Conservation (phyloP, 768 basidiomycete species). For the Phylloporus rhodoxanthus region DNA sequence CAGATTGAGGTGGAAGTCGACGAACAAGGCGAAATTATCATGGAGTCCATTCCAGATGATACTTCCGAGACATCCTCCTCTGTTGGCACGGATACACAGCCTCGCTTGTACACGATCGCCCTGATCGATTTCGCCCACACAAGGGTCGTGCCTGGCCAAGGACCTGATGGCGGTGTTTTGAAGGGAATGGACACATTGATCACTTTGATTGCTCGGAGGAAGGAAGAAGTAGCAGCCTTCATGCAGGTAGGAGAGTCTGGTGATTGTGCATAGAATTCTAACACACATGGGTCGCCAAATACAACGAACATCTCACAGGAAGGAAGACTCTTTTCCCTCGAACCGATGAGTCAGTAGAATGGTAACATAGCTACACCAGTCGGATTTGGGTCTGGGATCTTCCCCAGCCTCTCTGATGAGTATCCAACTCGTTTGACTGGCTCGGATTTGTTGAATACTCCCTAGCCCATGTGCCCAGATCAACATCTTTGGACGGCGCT, state of each 20-base stretch:
- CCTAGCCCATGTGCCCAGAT: too few relatives aligned
- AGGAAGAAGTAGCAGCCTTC: constrained; percentile 35
- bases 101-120: constrained; percentile 50
- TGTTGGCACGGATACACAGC: constrained; percentile 26
- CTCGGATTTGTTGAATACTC: too few relatives aligned
- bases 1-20: constrained; percentile 35
- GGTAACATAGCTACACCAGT: too few relatives aligned
- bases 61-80: constrained; percentile 29
- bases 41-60: constrained; percentile 16
- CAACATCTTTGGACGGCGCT: too few relatives aligned
- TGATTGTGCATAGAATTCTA: not conserved
- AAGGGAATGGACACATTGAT: constrained; percentile 65
- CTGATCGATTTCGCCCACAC: constrained; percentile 97
- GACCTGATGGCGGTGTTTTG: constrained; percentile 75
- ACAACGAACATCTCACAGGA: not conserved
- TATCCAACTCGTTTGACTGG: too few relatives aligned
- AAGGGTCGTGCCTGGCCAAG: constrained; percentile 55
- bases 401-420: too few relatives aligned
- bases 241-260: not conserved
- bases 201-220: constrained; percentile 53
- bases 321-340: not conserved
- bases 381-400: too few relatives aligned
- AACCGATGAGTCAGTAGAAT: not conserved
- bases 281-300: not conserved
- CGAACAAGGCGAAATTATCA: constrained; percentile 20